phyloP scores from a whole-genome alignment of 192 early-diverging fungal species.

The Coemansia aciculifera region DNA sequence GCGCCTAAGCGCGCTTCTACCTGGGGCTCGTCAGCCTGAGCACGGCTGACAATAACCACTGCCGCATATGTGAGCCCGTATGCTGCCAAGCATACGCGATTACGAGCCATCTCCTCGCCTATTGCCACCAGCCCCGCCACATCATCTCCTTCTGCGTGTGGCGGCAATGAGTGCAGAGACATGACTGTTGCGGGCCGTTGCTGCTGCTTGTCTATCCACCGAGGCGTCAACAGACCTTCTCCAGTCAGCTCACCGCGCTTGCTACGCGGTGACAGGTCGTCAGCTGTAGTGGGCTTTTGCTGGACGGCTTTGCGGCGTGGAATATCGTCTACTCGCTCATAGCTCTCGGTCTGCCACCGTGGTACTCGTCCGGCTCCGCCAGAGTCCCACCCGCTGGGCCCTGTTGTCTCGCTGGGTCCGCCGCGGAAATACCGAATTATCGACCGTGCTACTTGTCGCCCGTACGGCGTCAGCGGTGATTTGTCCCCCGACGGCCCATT shows the following conservation, averaged over 20 bases:
- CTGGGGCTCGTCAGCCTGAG: constrained; percentile 9
- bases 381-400: constrained; percentile 1
- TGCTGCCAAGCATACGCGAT: constrained; percentile 42
- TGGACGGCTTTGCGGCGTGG: constrained; percentile 26
- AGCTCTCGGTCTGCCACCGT: constrained; percentile 38
- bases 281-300: background rate
- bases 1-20: constrained; percentile 14
- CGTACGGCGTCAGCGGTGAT: constrained; percentile 21
- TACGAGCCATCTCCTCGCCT: constrained; percentile 44
- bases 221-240: constrained; percentile 23
- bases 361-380: background rate
- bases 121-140: background rate
- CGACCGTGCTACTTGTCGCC: constrained; percentile 38
- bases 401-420: background rate
- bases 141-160: constrained; percentile 11
- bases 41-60: constrained; percentile 32
- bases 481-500: constrained; percentile 16
- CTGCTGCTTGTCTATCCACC: constrained; percentile 38
- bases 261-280: constrained; percentile 12
- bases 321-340: constrained; percentile 38
- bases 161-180: constrained; percentile 34
- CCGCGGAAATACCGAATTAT: constrained; percentile 39
- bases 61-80: constrained; percentile 33
- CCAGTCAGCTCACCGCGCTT: constrained; percentile 13
- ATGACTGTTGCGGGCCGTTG: constrained; percentile 36